Conservation (phyloP, 345 rosid species). For the Euphorbia lathyris region DNA sequence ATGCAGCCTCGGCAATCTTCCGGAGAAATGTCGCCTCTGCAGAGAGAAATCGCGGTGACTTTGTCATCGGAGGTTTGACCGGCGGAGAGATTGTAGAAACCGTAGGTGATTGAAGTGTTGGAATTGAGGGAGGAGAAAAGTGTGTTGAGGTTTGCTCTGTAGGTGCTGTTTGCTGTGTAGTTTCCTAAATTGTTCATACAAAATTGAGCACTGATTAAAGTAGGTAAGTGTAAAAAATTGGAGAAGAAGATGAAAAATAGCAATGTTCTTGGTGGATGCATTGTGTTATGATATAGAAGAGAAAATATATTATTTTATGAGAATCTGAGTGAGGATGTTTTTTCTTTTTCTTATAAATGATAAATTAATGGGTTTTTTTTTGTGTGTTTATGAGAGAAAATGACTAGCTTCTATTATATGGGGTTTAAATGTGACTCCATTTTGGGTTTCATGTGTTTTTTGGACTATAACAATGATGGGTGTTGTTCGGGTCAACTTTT, state of each 20-base stretch:
- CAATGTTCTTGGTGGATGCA: background rate
- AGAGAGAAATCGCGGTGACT: slow-evolving; percentile 22
- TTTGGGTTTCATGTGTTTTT: too few relatives aligned
- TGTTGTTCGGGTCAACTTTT: too few relatives aligned
- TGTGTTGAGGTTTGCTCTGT: slow-evolving; percentile 34
- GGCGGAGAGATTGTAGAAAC: slow-evolving; percentile 41
- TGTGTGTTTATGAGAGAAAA: too few relatives aligned
- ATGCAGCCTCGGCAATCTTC: background rate
- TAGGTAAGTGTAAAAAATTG: background rate
- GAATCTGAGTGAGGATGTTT: too few relatives aligned
- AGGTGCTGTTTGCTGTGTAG: slow-evolving; percentile 37
- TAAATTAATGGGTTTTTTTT: too few relatives aligned
- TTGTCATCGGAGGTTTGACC: slow-evolving; percentile 21
- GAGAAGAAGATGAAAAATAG: background rate
- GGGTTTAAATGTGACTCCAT: too few relatives aligned
- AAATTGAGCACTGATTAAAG: slow-evolving; percentile 12
- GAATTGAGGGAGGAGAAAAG: slow-evolving; percentile 35
- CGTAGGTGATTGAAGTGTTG: too few relatives aligned
- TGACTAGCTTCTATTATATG: too few relatives aligned
- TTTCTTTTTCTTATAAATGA: too few relatives aligned
- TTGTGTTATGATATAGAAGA: background rate
- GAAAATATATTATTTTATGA: too few relatives aligned
- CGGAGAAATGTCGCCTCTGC: slow-evolving; percentile 12
- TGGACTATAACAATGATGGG: too few relatives aligned
- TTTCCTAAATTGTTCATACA: slow-evolving; percentile 19